Evolutionary conservation across 768 basidiomycete genomes (phyloP).

Genomic region (Mycena epipterygia): DNA sequence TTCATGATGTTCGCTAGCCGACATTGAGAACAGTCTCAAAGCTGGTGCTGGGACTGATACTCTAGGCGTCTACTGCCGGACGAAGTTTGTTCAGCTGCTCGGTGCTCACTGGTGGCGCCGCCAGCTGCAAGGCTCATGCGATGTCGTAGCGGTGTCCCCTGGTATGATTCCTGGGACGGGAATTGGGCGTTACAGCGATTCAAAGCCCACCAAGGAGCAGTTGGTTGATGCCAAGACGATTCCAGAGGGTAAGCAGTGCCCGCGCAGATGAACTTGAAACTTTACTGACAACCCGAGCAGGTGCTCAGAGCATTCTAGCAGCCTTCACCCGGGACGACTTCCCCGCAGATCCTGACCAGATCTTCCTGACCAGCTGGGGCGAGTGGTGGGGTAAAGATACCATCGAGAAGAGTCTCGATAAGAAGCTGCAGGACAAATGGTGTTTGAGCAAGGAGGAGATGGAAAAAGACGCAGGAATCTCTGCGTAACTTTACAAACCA

Average conservation of each 20-base stretch:
- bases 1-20: background rate
- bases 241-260: background rate
- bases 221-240: constrained; percentile 21
- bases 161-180: constrained; percentile 28
- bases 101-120: constrained; percentile 33
- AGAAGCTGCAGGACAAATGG: constrained; percentile 28
- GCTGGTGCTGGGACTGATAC: background rate
- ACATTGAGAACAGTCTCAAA: constrained; percentile 7
- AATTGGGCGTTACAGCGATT: background rate
- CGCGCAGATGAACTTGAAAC: background rate
- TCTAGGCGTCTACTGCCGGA: background rate
- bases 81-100: constrained; percentile 25
- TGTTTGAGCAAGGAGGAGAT: constrained; percentile 14
- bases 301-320: constrained; percentile 17
- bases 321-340: constrained; percentile 27
- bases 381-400: constrained; percentile 31
- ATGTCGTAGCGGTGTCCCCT: constrained; percentile 31
- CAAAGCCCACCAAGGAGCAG: background rate
- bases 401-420: constrained; percentile 12
- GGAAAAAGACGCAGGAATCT: too few relatives aligned
- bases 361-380: constrained; percentile 37
- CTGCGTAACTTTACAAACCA: too few relatives aligned
- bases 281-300: background rate
- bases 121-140: constrained; percentile 2
- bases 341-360: constrained; percentile 20